Percentiles rank a stretch among this genome's conserved stretches.
Conservation (phyloP, 1,284 basidiomycete species). For the Chiua sp. region DNA sequence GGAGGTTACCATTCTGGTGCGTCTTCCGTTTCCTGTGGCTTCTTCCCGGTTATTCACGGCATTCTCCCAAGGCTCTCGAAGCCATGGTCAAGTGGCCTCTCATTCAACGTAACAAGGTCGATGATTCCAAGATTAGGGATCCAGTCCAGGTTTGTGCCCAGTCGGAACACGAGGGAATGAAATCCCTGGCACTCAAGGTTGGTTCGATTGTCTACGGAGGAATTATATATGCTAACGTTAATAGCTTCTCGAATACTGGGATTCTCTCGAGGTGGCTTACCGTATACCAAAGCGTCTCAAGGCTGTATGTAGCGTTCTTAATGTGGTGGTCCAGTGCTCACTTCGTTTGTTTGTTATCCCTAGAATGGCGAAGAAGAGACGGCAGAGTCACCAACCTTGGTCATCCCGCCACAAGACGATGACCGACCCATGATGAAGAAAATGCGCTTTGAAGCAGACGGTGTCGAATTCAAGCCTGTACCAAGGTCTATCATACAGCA, state of each 20-base stretch:
- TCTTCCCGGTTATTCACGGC: neutral
- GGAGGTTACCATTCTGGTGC: conserved; percentile 74
- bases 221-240: conserved; percentile 1
- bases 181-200: conserved; percentile 64
- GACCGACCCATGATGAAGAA: conserved; percentile 39
- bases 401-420: conserved; percentile 31
- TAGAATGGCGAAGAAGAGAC: conserved; percentile 38
- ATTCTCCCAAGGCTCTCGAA: conserved; percentile 63
- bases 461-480: conserved; percentile 21
- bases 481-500: neutral
- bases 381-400: conserved; percentile 13
- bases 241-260: conserved; percentile 78
- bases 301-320: conserved; percentile 39
- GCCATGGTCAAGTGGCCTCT: conserved; percentile 85
- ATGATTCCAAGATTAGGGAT: conserved; percentile 81
- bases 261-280: conserved; percentile 75
- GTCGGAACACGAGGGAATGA: conserved; percentile 62
- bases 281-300: conserved; percentile 82
- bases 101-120: conserved; percentile 91
- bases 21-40: conserved; percentile 27
- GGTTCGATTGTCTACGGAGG: conserved; percentile 11
- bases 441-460: conserved; percentile 34
- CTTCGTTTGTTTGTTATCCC: neutral
- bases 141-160: conserved; percentile 63
- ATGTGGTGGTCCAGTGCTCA: neutral